Evolutionary conservation across 352 stramenopile genomes (phyloP).

Genomic region (Phytophthora syringae): DNA sequence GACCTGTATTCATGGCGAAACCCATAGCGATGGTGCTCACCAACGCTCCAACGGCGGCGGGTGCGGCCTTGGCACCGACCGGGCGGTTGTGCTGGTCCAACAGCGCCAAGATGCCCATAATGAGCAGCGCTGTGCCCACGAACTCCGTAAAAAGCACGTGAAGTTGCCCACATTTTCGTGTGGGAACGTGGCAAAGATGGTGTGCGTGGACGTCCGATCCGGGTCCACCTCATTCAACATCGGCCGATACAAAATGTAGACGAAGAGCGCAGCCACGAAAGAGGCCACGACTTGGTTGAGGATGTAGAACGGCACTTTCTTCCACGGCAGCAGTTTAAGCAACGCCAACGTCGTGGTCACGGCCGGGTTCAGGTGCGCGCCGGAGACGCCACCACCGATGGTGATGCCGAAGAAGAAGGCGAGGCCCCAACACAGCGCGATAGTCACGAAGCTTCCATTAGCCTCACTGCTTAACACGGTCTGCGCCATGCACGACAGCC

Average conservation of each 20-base stretch:
- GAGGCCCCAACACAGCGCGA: conserved; percentile 49
- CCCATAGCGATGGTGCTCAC: conserved; percentile 34
- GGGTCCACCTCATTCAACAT: conserved; percentile 47
- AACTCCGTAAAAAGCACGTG: conserved; percentile 49
- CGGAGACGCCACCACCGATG: conserved; percentile 34
- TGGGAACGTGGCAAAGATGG: conserved; percentile 48
- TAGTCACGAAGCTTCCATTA: conserved; percentile 31
- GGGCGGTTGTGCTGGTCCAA: conserved; percentile 43
- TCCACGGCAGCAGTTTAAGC: conserved; percentile 39
- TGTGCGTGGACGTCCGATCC: conserved; percentile 30
- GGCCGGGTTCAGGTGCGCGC: conserved; percentile 41
- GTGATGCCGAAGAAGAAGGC: conserved; percentile 50
- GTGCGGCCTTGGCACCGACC: conserved; percentile 23
- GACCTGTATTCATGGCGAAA: conserved; percentile 35
- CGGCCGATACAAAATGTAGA: conserved; percentile 47
- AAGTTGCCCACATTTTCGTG: conserved; percentile 34
- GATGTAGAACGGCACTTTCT: conserved; percentile 42
- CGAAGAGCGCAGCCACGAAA: conserved; percentile 35
- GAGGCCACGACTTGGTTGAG: conserved; percentile 37
- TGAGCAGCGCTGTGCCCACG: conserved; percentile 36
- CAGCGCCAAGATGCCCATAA: conserved; percentile 37
- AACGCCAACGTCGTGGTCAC: conserved; percentile 33
- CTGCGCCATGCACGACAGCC: conserved; percentile 26
- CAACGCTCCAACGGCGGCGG: conserved; percentile 21
- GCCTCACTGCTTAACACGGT: conserved; percentile 24